A percentile compares a stretch with the other conserved stretches of the same genome.
Conservation (phyloP, 768 basidiomycete genomes). For the Suillus occidentalis region DNA sequence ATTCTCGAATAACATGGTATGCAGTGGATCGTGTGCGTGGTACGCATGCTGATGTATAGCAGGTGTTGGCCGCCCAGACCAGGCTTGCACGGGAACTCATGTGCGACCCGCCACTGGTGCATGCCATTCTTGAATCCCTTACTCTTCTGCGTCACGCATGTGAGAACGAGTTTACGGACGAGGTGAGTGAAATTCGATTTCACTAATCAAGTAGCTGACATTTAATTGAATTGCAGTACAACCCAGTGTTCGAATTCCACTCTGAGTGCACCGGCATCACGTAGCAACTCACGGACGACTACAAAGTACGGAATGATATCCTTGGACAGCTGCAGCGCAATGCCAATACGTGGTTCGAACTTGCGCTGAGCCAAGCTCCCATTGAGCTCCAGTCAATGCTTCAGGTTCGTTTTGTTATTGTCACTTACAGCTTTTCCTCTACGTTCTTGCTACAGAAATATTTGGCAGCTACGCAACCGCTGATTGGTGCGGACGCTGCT, state of each 20-base stretch:
- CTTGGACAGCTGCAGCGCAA: conserved; percentile 70
- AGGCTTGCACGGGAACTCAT: conserved; percentile 76
- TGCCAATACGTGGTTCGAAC: conserved; percentile 80
- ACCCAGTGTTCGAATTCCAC: conserved; percentile 78
- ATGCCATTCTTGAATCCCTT: conserved; percentile 86
- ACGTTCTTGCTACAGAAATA: conserved; percentile 64
- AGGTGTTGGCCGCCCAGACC: conserved; percentile 91
- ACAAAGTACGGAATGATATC: conserved; percentile 81
- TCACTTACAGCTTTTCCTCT: not conserved
- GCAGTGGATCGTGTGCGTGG: not conserved
- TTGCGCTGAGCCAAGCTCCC: conserved; percentile 87
- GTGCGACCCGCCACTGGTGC: conserved; percentile 51
- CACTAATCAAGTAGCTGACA: not conserved
- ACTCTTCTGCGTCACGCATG: conserved; percentile 85
- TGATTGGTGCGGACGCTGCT: conserved; percentile 66
- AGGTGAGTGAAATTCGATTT: conserved; percentile 49
- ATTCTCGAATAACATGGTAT: conserved; percentile 86
- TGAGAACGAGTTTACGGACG: conserved; percentile 88
- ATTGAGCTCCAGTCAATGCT: conserved; percentile 90
- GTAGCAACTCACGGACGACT: conserved; percentile 83
- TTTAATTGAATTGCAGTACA: conserved; percentile 56
- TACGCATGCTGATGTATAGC: conserved; percentile 1
- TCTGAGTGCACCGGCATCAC: conserved; percentile 76
- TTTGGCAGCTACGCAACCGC: conserved; percentile 70
- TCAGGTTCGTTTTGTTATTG: conserved; percentile 58